Conservation (phyloP, 1,284 basidiomycete species). For the Mycena sp. region DNA sequence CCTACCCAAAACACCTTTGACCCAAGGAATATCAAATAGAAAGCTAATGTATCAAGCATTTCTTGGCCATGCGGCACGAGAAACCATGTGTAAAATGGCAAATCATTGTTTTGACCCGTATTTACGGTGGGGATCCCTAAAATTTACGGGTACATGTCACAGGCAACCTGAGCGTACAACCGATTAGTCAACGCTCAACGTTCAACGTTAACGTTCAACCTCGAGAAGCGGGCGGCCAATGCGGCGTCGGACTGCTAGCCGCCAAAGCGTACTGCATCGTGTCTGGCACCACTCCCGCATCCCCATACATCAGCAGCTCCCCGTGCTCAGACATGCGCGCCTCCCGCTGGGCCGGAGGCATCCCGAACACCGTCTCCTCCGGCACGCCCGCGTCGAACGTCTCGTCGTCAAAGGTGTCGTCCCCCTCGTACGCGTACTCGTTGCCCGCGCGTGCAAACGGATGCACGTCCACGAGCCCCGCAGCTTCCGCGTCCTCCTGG, state of each 20-base stretch:
- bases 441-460: constrained; percentile 22
- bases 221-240: constrained; percentile 9
- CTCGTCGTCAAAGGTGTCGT: constrained; percentile 32
- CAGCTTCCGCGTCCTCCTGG: constrained; percentile 34
- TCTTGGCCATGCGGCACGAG: too few species aligned
- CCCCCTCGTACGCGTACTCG: constrained; percentile 12
- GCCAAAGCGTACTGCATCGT: constrained; percentile 25
- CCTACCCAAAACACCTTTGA: too few species aligned
- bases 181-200: too few species aligned
- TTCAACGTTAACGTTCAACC: constrained; percentile 9
- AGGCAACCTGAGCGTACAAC: too few species aligned
- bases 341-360: constrained; percentile 20
- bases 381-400: constrained; percentile 22
- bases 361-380: constrained; percentile 30
- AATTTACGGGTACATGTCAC: too few species aligned
- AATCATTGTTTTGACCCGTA: too few species aligned
- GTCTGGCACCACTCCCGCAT: constrained; percentile 22
- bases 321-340: constrained; percentile 24
- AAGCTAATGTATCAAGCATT: too few species aligned
- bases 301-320: constrained; percentile 29
- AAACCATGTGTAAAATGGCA: too few species aligned
- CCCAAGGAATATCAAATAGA: too few species aligned
- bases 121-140: too few species aligned
- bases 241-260: constrained; percentile 25
- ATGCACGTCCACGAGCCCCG: constrained; percentile 42